Conservation (phyloP, 176 grass and related monocot species). For the maize (Zea mays) region DNA sequence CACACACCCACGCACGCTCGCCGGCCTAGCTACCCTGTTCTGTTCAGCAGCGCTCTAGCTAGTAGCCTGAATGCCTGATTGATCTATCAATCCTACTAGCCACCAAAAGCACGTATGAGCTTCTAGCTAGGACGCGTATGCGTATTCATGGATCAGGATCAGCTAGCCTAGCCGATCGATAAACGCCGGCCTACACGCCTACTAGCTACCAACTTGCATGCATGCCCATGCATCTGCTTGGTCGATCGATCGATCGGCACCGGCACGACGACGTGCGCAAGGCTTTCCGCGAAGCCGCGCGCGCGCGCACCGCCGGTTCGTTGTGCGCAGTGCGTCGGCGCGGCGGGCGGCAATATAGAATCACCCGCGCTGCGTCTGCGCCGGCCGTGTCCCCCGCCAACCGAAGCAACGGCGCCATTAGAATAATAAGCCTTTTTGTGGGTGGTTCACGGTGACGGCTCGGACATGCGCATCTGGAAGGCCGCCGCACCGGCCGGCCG, state of each 20-base stretch:
- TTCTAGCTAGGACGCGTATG: no score
- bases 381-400: conserved; percentile 44
- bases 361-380: not conserved
- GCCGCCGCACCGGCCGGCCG: conserved; percentile 20
- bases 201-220: not conserved
- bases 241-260: not conserved
- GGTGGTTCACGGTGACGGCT: conserved; percentile 44
- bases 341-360: conserved; percentile 16
- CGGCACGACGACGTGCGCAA: not conserved
- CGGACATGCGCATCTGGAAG: conserved; percentile 55
- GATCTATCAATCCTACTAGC: conserved; percentile 24
- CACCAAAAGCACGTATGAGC: not conserved
- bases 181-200: not conserved
- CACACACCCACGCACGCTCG: conserved; percentile 30
- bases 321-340: not conserved
- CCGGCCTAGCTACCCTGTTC: not conserved
- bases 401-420: conserved; percentile 49
- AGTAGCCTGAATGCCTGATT: not conserved
- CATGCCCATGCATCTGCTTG: not conserved
- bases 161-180: no score
- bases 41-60: not conserved
- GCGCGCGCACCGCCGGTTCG: not conserved
- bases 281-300: conserved; percentile 27
- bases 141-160: not conserved
- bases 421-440: conserved; percentile 44